Conservation (phyloP, 176 grass and related monocot genomes). For the Aegilops sharonensis region DNA sequence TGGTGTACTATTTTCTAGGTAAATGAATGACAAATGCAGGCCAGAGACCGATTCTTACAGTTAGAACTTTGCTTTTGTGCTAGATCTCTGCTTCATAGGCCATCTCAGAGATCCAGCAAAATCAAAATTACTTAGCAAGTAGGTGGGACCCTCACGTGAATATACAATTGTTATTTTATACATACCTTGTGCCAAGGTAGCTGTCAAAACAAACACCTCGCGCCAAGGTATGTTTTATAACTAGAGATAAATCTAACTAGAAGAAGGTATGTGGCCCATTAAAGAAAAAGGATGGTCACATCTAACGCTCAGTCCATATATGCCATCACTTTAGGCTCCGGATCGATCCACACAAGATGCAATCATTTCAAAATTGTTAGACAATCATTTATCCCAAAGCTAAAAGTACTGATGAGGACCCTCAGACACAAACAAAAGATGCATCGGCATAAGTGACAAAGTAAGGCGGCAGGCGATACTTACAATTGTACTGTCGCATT, state of each 20-base stretch:
- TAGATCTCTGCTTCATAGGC: conserved; percentile 5
- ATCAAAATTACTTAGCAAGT: conserved; percentile 5
- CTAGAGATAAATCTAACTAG: background rate
- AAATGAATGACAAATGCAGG: conserved; percentile 2
- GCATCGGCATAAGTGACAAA: background rate
- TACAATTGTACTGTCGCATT: background rate
- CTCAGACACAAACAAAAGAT: background rate
- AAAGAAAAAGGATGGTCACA: background rate
- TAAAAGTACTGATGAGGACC: conserved; percentile 12
- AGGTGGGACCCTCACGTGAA: background rate
- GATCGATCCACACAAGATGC: conserved; percentile 19
- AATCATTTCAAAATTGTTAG: background rate
- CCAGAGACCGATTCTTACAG: background rate
- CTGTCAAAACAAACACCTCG: background rate
- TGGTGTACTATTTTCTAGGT: background rate
- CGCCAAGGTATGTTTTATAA: background rate
- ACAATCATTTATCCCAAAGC: background rate
- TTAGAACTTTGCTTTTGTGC: background rate
- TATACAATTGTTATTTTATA: background rate
- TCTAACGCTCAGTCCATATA: background rate
- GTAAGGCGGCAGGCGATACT: background rate
- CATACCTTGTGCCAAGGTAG: background rate
- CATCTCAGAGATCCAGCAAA: background rate
- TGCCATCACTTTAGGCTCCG: background rate
- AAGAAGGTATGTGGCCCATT: background rate